Conservation (phyloP, 352 stramenopile species). For the Pythium coloratum region DNA sequence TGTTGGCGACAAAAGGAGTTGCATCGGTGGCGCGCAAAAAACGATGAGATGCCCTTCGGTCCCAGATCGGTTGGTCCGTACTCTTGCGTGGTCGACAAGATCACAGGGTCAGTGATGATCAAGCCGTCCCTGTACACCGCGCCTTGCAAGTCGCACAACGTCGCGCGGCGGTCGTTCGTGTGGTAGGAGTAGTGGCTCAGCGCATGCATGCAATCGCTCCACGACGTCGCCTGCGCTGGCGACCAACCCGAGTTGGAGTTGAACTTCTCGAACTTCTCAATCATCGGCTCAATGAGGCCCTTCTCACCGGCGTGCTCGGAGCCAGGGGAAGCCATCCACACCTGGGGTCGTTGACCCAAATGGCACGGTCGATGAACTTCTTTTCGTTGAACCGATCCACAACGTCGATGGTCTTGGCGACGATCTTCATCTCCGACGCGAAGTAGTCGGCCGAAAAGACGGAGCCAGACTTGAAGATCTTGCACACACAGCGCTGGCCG, state of each 20-base stretch:
- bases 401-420: constrained; percentile 28
- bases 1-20: constrained; percentile 36
- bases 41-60: constrained; percentile 32
- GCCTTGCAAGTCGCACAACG: constrained; percentile 49
- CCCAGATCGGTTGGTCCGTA: constrained; percentile 42
- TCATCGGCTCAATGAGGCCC: constrained; percentile 36
- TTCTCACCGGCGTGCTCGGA: constrained; percentile 21
- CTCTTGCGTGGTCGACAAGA: constrained; percentile 29
- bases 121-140: constrained; percentile 37
- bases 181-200: constrained; percentile 45
- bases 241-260: constrained; percentile 43
- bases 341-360: constrained; percentile 31
- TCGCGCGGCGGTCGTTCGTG: constrained; percentile 14
- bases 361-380: constrained; percentile 21
- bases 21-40: constrained; percentile 39
- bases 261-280: constrained; percentile 50
- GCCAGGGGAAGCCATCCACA: constrained; percentile 28
- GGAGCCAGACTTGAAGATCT: constrained; percentile 37
- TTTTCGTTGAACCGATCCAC: constrained; percentile 31
- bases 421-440: constrained; percentile 26
- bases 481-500: constrained; percentile 34
- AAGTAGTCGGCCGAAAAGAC: constrained; percentile 33
- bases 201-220: constrained; percentile 35
- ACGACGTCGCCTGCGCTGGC: constrained; percentile 17
- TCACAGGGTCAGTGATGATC: constrained; percentile 45